Evolutionary conservation across 768 basidiomycete species (phyloP).

Genomic region (Hysterangium stoloniferum): DNA sequence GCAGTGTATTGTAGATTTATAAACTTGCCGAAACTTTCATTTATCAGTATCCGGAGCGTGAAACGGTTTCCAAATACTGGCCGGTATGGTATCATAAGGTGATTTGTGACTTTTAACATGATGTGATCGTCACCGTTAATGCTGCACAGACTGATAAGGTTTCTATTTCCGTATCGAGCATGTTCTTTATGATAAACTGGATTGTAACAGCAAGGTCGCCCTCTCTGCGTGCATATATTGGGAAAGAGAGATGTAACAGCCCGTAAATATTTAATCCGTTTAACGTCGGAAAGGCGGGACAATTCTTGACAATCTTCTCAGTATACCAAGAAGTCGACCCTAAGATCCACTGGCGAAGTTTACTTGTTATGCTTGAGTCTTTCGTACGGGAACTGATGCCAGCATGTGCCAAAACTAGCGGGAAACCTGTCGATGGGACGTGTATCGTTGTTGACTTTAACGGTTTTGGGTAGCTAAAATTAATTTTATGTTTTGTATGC

Average conservation of each 20-base stretch:
- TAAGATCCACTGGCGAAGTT: constrained; percentile 51
- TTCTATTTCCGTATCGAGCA: too few relatives aligned
- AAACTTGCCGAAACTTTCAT: background rate
- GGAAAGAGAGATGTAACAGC: constrained; percentile 50
- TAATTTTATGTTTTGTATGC: background rate
- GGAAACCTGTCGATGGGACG: constrained; percentile 39
- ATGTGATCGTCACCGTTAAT: background rate
- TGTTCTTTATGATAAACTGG: background rate
- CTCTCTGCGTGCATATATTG: constrained; percentile 58
- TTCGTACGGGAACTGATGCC: constrained; percentile 60
- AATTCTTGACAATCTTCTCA: background rate
- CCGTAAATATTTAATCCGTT: constrained; percentile 10
- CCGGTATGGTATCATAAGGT: constrained; percentile 76
- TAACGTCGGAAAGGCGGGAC: too few relatives aligned
- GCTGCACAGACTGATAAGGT: constrained; percentile 61
- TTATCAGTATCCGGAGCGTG: constrained; percentile 57
- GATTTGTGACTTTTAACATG: background rate
- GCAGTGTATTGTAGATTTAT: background rate
- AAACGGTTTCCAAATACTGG: constrained; percentile 65
- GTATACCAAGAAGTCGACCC: constrained; percentile 49
- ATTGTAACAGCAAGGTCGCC: constrained; percentile 50
- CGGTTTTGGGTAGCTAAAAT: constrained; percentile 50
- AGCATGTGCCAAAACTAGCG: constrained; percentile 45
- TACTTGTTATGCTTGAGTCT: constrained; percentile 59
- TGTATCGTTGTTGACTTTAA: constrained; percentile 64